A percentile compares a stretch with the other conserved stretches of the same genome.
Evolutionary conservation across 805 yeast species (phyloP).

Genomic region (Cyberlindnera suaveolens): DNA sequence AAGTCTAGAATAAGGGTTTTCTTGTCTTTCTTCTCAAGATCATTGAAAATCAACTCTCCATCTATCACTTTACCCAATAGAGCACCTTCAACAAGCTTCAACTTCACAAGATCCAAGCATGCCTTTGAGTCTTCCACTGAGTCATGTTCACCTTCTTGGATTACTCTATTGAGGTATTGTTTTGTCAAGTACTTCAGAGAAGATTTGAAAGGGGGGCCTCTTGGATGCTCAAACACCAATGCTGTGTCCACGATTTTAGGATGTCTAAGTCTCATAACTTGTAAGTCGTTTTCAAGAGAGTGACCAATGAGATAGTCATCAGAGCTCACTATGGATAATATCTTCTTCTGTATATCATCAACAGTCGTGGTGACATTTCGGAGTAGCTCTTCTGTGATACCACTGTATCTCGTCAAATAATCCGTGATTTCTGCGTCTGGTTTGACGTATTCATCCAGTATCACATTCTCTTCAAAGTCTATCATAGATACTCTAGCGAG

Average conservation of each 20-base stretch:
- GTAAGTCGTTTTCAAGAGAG: constrained; percentile 78
- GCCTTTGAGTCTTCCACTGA: constrained; percentile 82
- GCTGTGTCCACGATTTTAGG: constrained; percentile 78
- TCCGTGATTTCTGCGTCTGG: constrained; percentile 73
- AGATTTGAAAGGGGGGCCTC: constrained; percentile 80
- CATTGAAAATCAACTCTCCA: constrained; percentile 37
- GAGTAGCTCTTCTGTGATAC: constrained; percentile 71
- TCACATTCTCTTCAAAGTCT: constrained; percentile 50
- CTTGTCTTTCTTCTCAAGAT: constrained; percentile 27
- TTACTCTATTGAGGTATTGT: constrained; percentile 45
- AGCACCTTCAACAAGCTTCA: constrained; percentile 62
- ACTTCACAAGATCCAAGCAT: constrained; percentile 68
- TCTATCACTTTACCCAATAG: constrained; percentile 50
- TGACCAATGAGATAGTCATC: constrained; percentile 80
- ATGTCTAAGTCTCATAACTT: constrained; percentile 66
- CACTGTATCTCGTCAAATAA: constrained; percentile 80
- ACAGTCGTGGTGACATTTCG: constrained; percentile 56
- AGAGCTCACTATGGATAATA: constrained; percentile 41
- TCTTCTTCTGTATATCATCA: constrained; percentile 56
- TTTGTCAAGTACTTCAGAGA: constrained; percentile 66
- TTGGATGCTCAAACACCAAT: constrained; percentile 64
- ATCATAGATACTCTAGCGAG: constrained; percentile 75
- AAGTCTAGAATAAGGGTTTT: constrained; percentile 30
- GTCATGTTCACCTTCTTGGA: constrained; percentile 76
- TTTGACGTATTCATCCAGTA: constrained; percentile 71